Evolutionary conservation across 1,139 yeast genomes (phyloP).

Genomic region (Candida buenavistaensis): DNA sequence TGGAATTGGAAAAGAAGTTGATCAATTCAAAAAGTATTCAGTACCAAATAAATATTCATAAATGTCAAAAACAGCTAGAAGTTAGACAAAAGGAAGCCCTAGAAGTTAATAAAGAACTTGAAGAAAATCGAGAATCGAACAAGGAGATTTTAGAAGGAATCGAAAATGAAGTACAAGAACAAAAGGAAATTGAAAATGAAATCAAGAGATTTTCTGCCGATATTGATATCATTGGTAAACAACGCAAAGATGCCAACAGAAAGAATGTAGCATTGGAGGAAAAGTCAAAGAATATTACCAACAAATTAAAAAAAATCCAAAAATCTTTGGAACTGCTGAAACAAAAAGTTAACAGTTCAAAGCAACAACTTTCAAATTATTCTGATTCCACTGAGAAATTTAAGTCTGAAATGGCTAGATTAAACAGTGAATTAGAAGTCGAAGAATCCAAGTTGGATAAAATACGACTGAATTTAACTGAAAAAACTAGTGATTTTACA

Average conservation of each 20-base stretch:
- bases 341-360: constrained; percentile 40
- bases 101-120: constrained; percentile 43
- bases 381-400: constrained; percentile 43
- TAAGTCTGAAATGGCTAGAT: constrained; percentile 41
- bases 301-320: constrained; percentile 61
- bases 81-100: constrained; percentile 34
- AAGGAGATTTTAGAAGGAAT: constrained; percentile 44
- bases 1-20: constrained; percentile 65
- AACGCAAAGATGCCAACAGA: constrained; percentile 36
- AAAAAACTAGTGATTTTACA: constrained; percentile 68
- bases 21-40: constrained; percentile 54
- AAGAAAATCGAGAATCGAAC: constrained; percentile 49
- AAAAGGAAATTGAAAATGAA: constrained; percentile 30
- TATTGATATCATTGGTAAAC: constrained; percentile 20
- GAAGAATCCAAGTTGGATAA: constrained; percentile 62
- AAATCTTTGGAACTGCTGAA: constrained; percentile 46
- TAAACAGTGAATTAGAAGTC: constrained; percentile 43
- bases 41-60: constrained; percentile 53
- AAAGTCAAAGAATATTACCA: constrained; percentile 61
- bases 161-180: constrained; percentile 21
- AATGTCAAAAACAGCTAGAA: constrained; percentile 40
- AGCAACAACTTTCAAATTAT: constrained; percentile 47
- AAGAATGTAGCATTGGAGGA: constrained; percentile 73
- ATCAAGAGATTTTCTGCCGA: constrained; percentile 31
- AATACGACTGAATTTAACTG: constrained; percentile 66